Conservation (phyloP, 2,329 filamentous ascomycete genomes). For the Plenodomus biglobosus region DNA sequence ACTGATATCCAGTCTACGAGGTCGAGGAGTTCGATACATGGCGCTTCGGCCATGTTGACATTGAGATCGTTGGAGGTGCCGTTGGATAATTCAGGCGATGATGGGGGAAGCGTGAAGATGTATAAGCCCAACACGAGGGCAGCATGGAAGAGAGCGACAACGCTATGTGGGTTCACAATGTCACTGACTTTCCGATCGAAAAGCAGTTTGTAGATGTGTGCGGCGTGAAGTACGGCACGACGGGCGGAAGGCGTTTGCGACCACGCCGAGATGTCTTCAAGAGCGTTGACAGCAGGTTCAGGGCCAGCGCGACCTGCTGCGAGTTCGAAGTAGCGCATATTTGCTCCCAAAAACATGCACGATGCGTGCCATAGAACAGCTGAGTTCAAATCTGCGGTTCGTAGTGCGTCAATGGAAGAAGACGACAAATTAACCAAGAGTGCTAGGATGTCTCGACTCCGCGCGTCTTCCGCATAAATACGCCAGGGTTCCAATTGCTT, state of each 20-base stretch:
- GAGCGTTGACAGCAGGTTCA: constrained; percentile 50
- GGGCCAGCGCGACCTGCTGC: constrained; percentile 55
- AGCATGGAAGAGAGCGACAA: constrained; percentile 54
- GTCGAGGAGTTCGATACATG: constrained; percentile 52
- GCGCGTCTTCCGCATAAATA: constrained; percentile 52
- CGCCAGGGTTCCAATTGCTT: constrained; percentile 42
- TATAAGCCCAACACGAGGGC: constrained; percentile 56
- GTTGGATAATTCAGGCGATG: constrained; percentile 19
- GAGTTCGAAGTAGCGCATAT: constrained; percentile 56
- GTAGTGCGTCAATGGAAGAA: constrained; percentile 48
- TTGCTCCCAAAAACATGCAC: constrained; percentile 55
- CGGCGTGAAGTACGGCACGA: constrained; percentile 55
- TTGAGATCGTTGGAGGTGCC: constrained; percentile 15
- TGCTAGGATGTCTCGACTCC: constrained; percentile 46
- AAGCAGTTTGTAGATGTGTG: constrained; percentile 55
- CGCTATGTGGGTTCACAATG: constrained; percentile 54
- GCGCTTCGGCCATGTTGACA: constrained; percentile 14
- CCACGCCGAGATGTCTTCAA: constrained; percentile 56
- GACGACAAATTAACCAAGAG: constrained; percentile 43
- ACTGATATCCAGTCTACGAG: constrained; percentile 54
- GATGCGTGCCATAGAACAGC: constrained; percentile 57
- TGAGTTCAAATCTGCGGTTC: constrained; percentile 53
- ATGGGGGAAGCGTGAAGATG: constrained; percentile 50
- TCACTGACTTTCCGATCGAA: constrained; percentile 56
- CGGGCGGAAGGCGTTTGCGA: constrained; percentile 54